These are phyloP conservation scores for Paraphaeosphaeria minitans DNA, from an alignment of 2,329 filamentous ascomycete species.

Conservation along the genomic window DNA sequence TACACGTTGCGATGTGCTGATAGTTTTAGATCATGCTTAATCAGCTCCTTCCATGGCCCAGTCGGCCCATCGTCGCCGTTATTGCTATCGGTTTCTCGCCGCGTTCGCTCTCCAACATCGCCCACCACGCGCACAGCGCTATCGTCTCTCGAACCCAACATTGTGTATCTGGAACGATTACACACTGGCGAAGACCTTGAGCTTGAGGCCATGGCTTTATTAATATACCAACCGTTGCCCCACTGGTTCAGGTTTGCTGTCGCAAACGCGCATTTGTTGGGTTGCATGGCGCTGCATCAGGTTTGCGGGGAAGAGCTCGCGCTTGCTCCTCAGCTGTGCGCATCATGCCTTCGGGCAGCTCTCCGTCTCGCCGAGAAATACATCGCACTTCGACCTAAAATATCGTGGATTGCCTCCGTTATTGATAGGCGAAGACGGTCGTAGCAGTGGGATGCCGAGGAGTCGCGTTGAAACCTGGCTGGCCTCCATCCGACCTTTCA, in stretches of 20 bases:
- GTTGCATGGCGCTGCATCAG: neutral
- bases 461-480: too few species aligned
- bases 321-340: neutral
- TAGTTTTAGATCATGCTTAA: conserved; percentile 17
- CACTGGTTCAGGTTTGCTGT: neutral
- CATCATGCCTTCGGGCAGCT: neutral
- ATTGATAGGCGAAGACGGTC: neutral
- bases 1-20: conserved; percentile 22
- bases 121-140: conserved; percentile 6
- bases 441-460: neutral
- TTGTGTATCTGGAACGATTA: conserved; percentile 22
- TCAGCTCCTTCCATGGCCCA: conserved; percentile 19
- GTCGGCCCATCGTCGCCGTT: neutral
- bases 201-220: neutral
- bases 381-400: neutral
- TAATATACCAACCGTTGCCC: neutral
- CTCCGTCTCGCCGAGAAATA: neutral
- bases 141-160: conserved; percentile 23
- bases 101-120: conserved; percentile 2
- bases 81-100: neutral
- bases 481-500: too few species aligned
- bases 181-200: neutral
- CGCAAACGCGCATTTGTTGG: neutral
- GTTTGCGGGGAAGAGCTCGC: neutral
- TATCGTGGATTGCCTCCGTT: neutral